Percentiles rank a stretch among this genome's conserved stretches.
phyloP scores from a whole-genome alignment of 2,329 filamentous ascomycete genomes.

The Botrytis aclada region DNA sequence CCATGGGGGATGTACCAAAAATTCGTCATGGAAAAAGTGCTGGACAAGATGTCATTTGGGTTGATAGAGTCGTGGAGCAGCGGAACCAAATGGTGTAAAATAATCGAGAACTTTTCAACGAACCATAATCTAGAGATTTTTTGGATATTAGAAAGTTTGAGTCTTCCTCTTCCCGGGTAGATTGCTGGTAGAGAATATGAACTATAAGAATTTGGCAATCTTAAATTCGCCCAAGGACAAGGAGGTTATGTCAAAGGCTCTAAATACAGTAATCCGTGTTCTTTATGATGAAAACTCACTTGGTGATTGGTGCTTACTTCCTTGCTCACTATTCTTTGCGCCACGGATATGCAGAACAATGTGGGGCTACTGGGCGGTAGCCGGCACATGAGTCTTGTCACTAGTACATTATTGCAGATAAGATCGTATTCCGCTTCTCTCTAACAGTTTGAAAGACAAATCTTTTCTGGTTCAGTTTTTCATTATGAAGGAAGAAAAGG shows the following conservation, averaged over 20 bases:
- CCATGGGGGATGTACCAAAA: too few species aligned
- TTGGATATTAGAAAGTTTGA: neutral
- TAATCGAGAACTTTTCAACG: too few species aligned
- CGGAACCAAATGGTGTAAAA: too few species aligned
- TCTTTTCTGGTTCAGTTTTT: neutral
- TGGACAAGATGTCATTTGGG: too few species aligned
- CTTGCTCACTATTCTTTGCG: neutral
- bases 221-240: neutral
- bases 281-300: neutral
- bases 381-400: neutral
- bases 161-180: neutral
- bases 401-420: neutral
- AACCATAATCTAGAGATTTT: too few species aligned
- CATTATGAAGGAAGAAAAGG: neutral
- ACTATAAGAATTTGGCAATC: neutral
- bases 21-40: too few species aligned
- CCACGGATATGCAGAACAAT: neutral
- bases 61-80: too few species aligned
- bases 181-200: neutral
- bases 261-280: neutral
- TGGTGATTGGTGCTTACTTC: neutral
- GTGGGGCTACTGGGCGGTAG: neutral
- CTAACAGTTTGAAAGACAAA: neutral
- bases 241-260: neutral
- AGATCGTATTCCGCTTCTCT: neutral